A percentile compares a stretch with the other conserved stretches of the same genome.
These are phyloP conservation scores for Xylaria acuta DNA, from an alignment of 495 filamentous ascomycete genomes.

Conservation along the genomic window DNA sequence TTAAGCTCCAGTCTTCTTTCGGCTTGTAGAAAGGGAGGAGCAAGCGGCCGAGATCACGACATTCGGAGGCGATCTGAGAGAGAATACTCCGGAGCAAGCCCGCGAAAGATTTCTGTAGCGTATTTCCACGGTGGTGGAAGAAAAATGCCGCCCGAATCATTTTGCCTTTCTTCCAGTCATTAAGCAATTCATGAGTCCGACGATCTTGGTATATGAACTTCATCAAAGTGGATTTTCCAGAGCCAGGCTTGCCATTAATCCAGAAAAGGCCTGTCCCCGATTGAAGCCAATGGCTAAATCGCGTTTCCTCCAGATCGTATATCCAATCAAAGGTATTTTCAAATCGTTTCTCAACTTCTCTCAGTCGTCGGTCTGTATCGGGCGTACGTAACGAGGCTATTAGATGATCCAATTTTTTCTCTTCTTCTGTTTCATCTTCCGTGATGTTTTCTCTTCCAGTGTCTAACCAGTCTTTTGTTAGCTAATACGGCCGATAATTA, in stretches of 20 bases:
- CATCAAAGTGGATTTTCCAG: conserved; percentile 30
- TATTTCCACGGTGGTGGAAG: neutral
- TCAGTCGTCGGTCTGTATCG: neutral
- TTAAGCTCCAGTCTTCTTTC: neutral
- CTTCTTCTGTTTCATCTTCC: neutral
- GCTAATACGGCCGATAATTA: neutral
- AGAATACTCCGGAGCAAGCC: neutral
- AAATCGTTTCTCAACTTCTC: neutral
- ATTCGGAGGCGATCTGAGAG: neutral
- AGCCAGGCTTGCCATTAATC: conserved; percentile 31
- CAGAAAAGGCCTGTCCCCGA: conserved; percentile 29
- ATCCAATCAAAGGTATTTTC: neutral
- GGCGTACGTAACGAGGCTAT: neutral
- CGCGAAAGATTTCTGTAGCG: neutral
- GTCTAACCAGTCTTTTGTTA: neutral
- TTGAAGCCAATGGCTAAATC: conserved; percentile 30
- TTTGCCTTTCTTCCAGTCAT: conserved; percentile 18
- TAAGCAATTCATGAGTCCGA: conserved; percentile 28
- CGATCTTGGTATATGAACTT: conserved; percentile 32
- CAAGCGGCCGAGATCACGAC: neutral
- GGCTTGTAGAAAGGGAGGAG: neutral
- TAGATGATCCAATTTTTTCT: neutral
- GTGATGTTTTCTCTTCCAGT: too few relatives aligned
- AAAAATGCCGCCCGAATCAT: neutral
- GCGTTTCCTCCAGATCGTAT: neutral